Conservation (phyloP, 2,329 filamentous ascomycete genomes). For the Stemphylium vesicarium region DNA sequence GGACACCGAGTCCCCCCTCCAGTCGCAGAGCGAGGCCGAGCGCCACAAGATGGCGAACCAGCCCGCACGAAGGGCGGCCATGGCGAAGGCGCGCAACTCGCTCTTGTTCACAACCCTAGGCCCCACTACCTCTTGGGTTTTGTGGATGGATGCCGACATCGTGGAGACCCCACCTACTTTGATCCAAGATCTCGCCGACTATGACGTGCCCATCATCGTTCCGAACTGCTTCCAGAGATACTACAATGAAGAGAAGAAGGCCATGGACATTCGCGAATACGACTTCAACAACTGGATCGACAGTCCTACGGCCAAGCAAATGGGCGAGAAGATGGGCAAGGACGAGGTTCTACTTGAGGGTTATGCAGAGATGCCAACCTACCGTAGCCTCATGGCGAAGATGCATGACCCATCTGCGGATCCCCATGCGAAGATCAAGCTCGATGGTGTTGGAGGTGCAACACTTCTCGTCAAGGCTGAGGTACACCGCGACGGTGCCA, state of each 20-base stretch:
- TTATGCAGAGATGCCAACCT: slow-evolving; percentile 91
- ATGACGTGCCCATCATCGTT: slow-evolving; percentile 89
- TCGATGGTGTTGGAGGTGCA: slow-evolving; percentile 94
- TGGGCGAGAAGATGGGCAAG: slow-evolving; percentile 80
- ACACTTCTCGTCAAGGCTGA: slow-evolving; percentile 94
- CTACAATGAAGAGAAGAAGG: slow-evolving; percentile 70
- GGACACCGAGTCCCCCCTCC: slow-evolving; percentile 84
- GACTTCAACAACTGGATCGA: slow-evolving; percentile 99
- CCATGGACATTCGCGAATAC: slow-evolving; percentile 80
- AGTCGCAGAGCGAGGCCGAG: slow-evolving; percentile 83
- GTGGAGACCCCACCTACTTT: slow-evolving; percentile 83
- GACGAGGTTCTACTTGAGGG: slow-evolving; percentile 95
- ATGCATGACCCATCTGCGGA: slow-evolving; percentile 65
- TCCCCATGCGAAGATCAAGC: slow-evolving; percentile 67
- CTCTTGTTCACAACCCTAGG: slow-evolving; percentile 94
- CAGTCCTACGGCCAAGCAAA: slow-evolving; percentile 75
- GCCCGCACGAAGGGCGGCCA: slow-evolving; percentile 81
- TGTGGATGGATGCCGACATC: slow-evolving; percentile 94
- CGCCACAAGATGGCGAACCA: slow-evolving; percentile 92
- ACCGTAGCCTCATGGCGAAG: slow-evolving; percentile 88
- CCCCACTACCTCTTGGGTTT: slow-evolving; percentile 89
- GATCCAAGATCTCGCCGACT: slow-evolving; percentile 87
- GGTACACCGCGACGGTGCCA: slow-evolving; percentile 94
- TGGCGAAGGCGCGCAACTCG: slow-evolving; percentile 93
- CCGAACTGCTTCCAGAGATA: slow-evolving; percentile 96